phyloP scores from a whole-genome alignment of 345 rosid genomes.

The Eucalyptus decipiens region DNA sequence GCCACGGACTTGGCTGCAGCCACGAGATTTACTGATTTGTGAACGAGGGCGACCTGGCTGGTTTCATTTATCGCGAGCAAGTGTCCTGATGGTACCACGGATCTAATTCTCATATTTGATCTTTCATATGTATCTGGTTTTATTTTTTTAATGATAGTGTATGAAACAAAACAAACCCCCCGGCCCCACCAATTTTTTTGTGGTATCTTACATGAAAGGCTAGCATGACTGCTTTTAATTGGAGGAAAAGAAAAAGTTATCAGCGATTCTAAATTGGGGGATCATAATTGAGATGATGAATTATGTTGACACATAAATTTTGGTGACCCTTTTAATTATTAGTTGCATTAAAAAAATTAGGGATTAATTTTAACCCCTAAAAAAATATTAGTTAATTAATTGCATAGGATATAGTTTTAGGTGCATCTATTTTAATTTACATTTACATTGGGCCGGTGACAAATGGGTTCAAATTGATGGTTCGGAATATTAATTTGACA shows the following conservation, averaged over 20 bases:
- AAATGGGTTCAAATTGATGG: too few relatives aligned
- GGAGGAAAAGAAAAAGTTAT: not conserved
- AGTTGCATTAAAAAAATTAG: too few relatives aligned
- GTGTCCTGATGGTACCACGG: not conserved
- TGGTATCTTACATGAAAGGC: not conserved
- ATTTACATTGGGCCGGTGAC: too few relatives aligned
- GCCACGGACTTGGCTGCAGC: conserved; percentile 4
- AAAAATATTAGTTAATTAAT: too few relatives aligned
- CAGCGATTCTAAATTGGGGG: not conserved
- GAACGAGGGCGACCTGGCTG: not conserved
- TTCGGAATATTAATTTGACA: too few relatives aligned
- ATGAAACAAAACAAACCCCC: too few relatives aligned
- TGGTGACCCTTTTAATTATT: too few relatives aligned
- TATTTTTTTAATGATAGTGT: too few relatives aligned
- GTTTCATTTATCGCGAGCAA: not conserved
- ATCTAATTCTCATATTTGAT: not conserved
- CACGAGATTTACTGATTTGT: not conserved
- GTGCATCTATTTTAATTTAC: too few relatives aligned
- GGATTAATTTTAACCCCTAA: too few relatives aligned
- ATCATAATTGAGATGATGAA: not conserved
- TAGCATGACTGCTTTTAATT: not conserved
- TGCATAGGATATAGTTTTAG: too few relatives aligned
- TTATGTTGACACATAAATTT: too few relatives aligned
- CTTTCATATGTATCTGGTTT: not conserved
- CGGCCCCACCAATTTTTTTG: not conserved